phyloP scores from a whole-genome alignment of 2,329 filamentous ascomycete species.

The Pestalotiopsis fici region DNA sequence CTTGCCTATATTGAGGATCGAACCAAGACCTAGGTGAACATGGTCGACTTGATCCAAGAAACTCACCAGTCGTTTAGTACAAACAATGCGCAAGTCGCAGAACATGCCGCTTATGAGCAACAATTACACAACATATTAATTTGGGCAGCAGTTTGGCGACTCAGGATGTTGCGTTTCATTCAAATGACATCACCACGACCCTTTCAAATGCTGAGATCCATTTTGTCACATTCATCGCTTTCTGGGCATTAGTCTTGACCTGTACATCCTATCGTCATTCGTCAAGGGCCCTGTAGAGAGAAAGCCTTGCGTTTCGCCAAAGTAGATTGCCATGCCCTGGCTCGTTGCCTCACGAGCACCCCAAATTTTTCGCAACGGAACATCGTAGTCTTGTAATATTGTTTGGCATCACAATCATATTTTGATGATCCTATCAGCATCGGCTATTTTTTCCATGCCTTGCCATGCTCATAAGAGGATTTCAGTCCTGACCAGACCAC shows the following conservation, averaged over 20 bases:
- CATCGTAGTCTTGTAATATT: background rate
- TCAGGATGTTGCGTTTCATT: background rate
- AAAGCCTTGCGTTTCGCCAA: background rate
- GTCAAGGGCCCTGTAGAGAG: background rate
- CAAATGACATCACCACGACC: background rate
- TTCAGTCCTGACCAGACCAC: conserved; percentile 10
- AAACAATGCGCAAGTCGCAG: too few species aligned
- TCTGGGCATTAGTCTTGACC: background rate
- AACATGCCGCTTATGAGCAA: too few species aligned
- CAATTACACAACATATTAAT: background rate
- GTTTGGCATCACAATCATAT: conserved; percentile 12
- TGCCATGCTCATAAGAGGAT: conserved; percentile 11
- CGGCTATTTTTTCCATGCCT: conserved; percentile 7
- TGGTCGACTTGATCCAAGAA: too few species aligned
- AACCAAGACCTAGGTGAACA: too few species aligned
- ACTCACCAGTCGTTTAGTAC: too few species aligned
- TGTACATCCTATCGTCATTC: background rate
- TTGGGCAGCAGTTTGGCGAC: background rate
- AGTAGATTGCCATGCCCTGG: background rate
- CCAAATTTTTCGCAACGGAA: background rate
- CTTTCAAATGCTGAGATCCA: background rate
- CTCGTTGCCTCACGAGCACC: background rate
- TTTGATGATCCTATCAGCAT: conserved; percentile 11
- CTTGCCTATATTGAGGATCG: too few species aligned
- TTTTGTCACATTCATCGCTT: background rate